Conservation (phyloP, 2,329 filamentous ascomycete species). For the Neopestalotiopsis sp. region DNA sequence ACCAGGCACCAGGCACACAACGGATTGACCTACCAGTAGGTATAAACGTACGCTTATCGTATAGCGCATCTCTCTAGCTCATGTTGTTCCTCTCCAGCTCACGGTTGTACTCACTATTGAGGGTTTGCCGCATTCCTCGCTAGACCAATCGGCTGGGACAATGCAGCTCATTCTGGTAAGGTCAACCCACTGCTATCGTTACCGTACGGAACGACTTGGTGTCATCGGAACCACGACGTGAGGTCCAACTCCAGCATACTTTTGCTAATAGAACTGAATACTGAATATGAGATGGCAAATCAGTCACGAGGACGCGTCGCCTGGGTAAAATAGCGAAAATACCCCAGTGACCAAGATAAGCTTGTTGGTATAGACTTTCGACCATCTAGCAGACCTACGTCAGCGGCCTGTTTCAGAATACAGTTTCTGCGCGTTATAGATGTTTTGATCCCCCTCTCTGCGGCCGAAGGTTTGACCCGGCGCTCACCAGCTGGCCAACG, state of each 20-base stretch:
- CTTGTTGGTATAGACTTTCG: not conserved
- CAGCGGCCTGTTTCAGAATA: slow-evolving; percentile 9
- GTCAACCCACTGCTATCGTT: not conserved
- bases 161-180: not conserved
- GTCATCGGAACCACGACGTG: not conserved
- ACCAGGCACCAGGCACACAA: not conserved
- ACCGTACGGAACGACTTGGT: not conserved
- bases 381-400: not conserved
- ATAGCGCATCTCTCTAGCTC: not conserved
- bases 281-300: not conserved
- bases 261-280: not conserved
- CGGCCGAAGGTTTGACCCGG: not conserved
- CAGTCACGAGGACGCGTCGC: not conserved
- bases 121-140: not conserved
- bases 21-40: too few relatives aligned
- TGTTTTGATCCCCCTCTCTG: not conserved
- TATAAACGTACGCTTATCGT: not conserved
- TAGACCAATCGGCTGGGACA: not conserved
- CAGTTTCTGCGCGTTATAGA: slow-evolving; percentile 9
- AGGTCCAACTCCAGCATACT: not conserved
- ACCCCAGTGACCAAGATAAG: not conserved
- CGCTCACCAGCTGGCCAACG: not conserved
- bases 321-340: not conserved
- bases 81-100: not conserved
- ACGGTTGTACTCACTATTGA: not conserved